These are phyloP conservation scores for Fraxinus baroniana DNA, from an alignment of 305 asterid genomes.

Conservation along the genomic window DNA sequence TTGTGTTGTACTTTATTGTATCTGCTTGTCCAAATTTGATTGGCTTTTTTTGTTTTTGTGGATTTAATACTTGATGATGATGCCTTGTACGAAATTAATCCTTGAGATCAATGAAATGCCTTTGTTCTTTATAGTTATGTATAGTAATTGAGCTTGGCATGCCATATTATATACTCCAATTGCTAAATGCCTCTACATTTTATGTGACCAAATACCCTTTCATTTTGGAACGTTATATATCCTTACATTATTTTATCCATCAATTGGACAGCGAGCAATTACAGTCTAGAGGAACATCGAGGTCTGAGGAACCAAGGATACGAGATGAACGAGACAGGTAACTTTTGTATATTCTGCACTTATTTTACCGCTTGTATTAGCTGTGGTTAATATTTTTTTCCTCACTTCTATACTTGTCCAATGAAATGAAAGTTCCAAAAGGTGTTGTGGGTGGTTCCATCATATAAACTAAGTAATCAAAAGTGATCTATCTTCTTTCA, in stretches of 20 bases:
- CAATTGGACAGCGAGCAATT: constrained; percentile 61
- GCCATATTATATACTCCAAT: neutral
- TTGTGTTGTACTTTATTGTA: neutral
- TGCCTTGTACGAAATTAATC: neutral
- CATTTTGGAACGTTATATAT: neutral
- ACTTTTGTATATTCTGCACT: neutral
- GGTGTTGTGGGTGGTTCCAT: neutral
- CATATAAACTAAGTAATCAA: neutral
- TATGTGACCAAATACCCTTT: neutral
- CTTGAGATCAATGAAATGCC: neutral
- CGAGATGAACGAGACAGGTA: constrained; percentile 78
- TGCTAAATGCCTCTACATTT: neutral
- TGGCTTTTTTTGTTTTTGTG: neutral
- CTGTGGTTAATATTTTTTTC: neutral
- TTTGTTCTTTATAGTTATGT: neutral
- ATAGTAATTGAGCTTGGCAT: neutral
- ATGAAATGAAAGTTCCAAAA: neutral
- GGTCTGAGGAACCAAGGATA: constrained; percentile 87
- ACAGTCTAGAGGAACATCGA: constrained; percentile 79
- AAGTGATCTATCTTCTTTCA: neutral
- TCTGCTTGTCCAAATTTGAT: neutral
- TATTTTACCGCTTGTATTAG: neutral
- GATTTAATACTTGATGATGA: neutral
- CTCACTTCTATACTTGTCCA: neutral
- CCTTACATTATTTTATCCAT: neutral